These are phyloP conservation scores for Dioscorea cayenensis DNA, from an alignment of 116 monocot genomes.

Conservation along the genomic window DNA sequence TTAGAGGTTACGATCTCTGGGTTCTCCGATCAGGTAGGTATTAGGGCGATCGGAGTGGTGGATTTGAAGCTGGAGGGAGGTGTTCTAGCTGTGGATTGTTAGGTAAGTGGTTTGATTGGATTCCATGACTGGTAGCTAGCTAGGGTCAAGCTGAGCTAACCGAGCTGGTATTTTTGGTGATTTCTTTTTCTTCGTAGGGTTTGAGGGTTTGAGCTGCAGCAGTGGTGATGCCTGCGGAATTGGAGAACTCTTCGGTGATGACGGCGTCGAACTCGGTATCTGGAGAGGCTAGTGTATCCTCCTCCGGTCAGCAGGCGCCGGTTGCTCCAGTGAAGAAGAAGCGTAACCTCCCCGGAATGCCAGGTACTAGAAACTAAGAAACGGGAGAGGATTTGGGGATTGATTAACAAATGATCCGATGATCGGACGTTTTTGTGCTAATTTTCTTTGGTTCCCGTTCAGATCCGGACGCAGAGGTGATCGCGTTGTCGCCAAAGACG, in stretches of 20 bases:
- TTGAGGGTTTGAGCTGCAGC: not conserved
- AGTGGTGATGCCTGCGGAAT: constrained; percentile 7
- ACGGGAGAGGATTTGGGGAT: not conserved
- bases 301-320: constrained; percentile 21
- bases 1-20: not conserved
- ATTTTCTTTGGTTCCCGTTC: not conserved
- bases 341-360: constrained; percentile 39
- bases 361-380: constrained; percentile 12
- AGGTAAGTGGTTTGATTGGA: not conserved
- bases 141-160: not conserved
- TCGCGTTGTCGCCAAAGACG: constrained; percentile 69
- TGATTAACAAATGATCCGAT: not conserved
- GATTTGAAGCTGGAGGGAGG: constrained; percentile 1
- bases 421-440: not conserved
- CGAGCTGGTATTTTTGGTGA: not conserved
- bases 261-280: constrained; percentile 26
- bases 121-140: constrained; percentile 1
- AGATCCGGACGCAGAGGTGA: constrained; percentile 88
- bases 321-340: constrained; percentile 16
- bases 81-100: not conserved
- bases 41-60: not conserved
- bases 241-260: constrained; percentile 20
- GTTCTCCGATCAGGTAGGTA: not conserved
- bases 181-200: not conserved
- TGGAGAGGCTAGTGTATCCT: constrained; percentile 20